Base-by-base conservation (phyloP, 768 basidiomycete genomes). In the Lactarius sanguifluus region DNA sequence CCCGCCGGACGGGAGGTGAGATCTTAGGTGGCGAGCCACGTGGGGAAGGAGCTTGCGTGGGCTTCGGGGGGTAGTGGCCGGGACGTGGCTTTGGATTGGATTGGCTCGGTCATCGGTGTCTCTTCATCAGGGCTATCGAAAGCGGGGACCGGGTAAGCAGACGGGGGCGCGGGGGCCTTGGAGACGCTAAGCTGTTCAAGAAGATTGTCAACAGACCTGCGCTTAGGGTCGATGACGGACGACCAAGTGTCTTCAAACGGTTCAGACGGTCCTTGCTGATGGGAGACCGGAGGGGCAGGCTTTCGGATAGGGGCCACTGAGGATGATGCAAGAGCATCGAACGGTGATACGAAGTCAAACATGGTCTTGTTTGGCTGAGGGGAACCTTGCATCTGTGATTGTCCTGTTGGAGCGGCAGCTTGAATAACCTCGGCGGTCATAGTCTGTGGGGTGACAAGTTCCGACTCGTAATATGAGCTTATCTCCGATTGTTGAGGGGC, bases 301-400 rank as follows among this genome's bases (percentile, higher is more conserved):
- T 91, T 91, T 75, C 91, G 90, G 80, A 83, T 75, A 20, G 81
- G 63, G 50, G 75, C 73, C 0, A 73, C 40, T 12, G 83, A 73
- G n/a, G 81, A 77, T 9, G 85, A 69, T n/a, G 77, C 81, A 56
- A 94, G 82, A 30, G 90, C 91, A 71, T 94, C 92, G 71, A 94
- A 93, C 2, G 92, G 88, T 58, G 91, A 92, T 59, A 89, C 82
- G 67, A 91, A 94, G 45, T 93, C 91, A 71, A 94, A 94, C 83
- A 92, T 86, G 58, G 90, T 89, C 75, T 89, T 88, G 71, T 86
- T 88, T 28, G 88, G 83, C 50, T 89, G 87, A 36, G 90, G 84
- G 0, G 88, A 85, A 3, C 83, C 79, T 64, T 80, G 83, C 59
- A 81, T 82, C 58, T 76, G 72, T 16, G 62, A 43, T 47, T 68